A percentile compares a stretch with the other conserved stretches of the same genome.
These are phyloP conservation scores for Nannizziopsis arthrosporioides DNA, from an alignment of 2,329 filamentous ascomycete genomes.

Conservation along the genomic window DNA sequence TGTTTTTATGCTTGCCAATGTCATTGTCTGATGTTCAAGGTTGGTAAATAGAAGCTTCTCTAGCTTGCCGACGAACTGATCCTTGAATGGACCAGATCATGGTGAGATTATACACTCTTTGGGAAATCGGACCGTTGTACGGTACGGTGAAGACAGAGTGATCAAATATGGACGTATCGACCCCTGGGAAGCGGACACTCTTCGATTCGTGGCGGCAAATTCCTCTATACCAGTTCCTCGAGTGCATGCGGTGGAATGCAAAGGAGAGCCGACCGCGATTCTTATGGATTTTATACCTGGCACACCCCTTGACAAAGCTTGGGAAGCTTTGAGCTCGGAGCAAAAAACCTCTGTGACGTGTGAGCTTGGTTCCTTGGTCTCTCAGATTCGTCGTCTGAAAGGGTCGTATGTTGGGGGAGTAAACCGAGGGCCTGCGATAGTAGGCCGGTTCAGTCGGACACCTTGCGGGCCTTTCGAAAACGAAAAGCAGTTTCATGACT, in stretches of 20 bases:
- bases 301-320: slow-evolving; percentile 1
- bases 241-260: neutral
- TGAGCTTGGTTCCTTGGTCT: slow-evolving; percentile 2
- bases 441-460: neutral
- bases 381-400: slow-evolving; percentile 4
- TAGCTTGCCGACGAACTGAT: no score
- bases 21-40: no score
- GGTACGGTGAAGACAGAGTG: neutral
- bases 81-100: no score
- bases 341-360: no score
- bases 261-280: neutral
- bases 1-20: no score
- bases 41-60: no score
- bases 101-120: neutral
- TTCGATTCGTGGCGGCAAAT: neutral
- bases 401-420: slow-evolving; percentile 3
- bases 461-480: slow-evolving; percentile 1
- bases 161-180: neutral
- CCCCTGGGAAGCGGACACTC: neutral
- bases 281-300: slow-evolving; percentile 1
- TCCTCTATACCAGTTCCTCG: slow-evolving; percentile 1
- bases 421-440: slow-evolving; percentile 1
- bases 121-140: slow-evolving; percentile 1
- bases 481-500: slow-evolving; percentile 6
- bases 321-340: neutral